Evolutionary conservation across 176 grass and related monocot species (phyloP), one percentile per base, ranked within the genome.

Genomic region (Luzula sylvatica): DNA sequence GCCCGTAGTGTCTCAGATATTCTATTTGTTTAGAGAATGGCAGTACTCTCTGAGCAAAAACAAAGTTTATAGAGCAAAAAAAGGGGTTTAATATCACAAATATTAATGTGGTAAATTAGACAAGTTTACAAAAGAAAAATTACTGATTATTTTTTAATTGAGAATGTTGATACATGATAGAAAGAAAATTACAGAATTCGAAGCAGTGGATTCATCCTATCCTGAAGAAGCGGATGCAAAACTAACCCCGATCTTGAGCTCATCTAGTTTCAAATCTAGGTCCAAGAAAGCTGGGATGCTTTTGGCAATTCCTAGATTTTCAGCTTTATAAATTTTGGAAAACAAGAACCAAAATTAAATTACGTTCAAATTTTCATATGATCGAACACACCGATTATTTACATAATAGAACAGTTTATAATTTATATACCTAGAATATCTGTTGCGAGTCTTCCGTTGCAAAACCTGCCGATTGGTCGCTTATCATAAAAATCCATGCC

Each of bases 161-260:
- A n/a, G n/a, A n/a, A n/a, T n/a, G n/a, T n/a, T n/a, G n/a, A n/a
- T n/a, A n/a, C n/a, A n/a, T n/a, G n/a, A n/a, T n/a, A n/a, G n/a
- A 3, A 74, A 50, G 19, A 46, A 26, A 65, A 62, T 23, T 79
- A 75, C 81, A 22, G 59, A 73, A 66, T 58, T 67, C 48, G 16
- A 55, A 24, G 81, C 70, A 8, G 81, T 85, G 8, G 63, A 48
- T 39, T 85, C 81, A 15, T 85, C 81, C 8, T 79, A 85, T 66
- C 81, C 81, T 0, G 81, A 79, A 47, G 69, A 61, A 38, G 81
- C 81, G 38, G 75, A 85, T 71, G 81, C 75, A 25, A 85, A 85
- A 55, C 81, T 85, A 35, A 79, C 78, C 12, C 75, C 70, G 11
- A 26, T 65, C 20, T 26, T 71, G 28, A 73, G 63, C 17, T 79